Evolutionary conservation across 1,139 yeast genomes (phyloP).

Genomic region (Nakaseomyces kungkrabaensis): DNA sequence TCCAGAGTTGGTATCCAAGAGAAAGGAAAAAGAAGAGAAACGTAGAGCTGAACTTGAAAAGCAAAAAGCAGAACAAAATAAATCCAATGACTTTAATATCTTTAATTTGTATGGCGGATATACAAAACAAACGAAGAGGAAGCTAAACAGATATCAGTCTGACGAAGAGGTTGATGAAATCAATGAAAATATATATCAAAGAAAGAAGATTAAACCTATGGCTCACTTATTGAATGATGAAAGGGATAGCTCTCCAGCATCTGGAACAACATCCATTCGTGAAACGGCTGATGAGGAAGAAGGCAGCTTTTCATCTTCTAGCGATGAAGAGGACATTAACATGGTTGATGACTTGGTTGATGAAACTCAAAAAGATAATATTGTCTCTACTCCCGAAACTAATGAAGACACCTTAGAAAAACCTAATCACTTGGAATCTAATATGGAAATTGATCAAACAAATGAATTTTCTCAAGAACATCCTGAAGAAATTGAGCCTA

Average conservation of each 20-base stretch:
- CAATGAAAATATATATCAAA: conserved; percentile 9
- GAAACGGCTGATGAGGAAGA: conserved; percentile 29
- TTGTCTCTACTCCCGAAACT: conserved; percentile 5
- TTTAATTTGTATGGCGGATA: conserved; percentile 26
- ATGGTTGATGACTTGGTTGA: background rate
- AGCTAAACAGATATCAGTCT: conserved; percentile 14
- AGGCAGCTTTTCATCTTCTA: conserved; percentile 18
- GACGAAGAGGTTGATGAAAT: conserved; percentile 8
- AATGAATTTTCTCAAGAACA: background rate
- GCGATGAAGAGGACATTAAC: conserved; percentile 8
- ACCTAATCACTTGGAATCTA: background rate
- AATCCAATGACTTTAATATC: conserved; percentile 22
- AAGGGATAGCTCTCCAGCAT: conserved; percentile 1
- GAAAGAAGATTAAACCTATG: conserved; percentile 39
- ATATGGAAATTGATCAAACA: no score
- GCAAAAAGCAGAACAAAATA: conserved; percentile 18
- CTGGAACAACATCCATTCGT: conserved; percentile 23
- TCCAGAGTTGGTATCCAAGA: conserved; percentile 42
- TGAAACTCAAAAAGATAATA: conserved; percentile 1
- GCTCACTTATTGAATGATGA: conserved; percentile 62
- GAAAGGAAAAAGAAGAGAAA: conserved; percentile 28
- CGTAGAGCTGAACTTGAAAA: conserved; percentile 20
- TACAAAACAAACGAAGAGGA: conserved; percentile 13
- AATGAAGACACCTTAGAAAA: conserved; percentile 1
- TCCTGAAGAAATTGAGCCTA: background rate